phyloP scores from a whole-genome alignment of 371 early-diverging fungal species.

The Actinomortierella ambigua region DNA sequence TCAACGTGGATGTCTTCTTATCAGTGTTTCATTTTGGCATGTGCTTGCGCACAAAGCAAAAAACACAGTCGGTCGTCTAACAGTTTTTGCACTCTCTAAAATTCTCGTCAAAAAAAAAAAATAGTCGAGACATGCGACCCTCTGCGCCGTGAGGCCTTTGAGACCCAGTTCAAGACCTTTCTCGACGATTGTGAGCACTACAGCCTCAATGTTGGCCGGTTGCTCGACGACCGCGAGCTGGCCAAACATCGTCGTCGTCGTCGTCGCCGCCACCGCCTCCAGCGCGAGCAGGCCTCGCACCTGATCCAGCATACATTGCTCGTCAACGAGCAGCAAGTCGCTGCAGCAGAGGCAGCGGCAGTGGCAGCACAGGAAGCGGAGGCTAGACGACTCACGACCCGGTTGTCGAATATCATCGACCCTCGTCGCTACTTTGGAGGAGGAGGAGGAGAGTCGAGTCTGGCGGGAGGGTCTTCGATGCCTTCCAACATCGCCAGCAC shows the following conservation, averaged over 20 bases:
- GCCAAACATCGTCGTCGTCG: constrained; percentile 26
- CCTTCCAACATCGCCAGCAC: no score
- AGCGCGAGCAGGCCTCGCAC: constrained; percentile 17
- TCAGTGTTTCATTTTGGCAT: no score
- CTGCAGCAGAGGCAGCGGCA: background rate
- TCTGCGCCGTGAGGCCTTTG: constrained; percentile 47
- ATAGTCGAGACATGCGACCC: constrained; percentile 56
- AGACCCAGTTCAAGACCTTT: constrained; percentile 43
- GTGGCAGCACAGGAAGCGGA: background rate
- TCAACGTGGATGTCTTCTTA: no score
- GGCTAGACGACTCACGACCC: no score
- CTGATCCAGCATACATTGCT: constrained; percentile 19
- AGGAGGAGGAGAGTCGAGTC: no score
- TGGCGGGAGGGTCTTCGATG: no score
- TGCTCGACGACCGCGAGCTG: constrained; percentile 4
- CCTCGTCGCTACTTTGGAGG: no score
- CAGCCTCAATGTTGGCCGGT: constrained; percentile 2
- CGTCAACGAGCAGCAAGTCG: constrained; percentile 10
- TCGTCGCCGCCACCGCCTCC: constrained; percentile 36
- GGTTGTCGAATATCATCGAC: no score
- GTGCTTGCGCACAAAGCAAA: no score
- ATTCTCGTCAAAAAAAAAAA: no score
- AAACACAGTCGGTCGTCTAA: no score
- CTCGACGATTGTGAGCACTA: constrained; percentile 19
- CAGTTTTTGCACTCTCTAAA: no score